A percentile compares a stretch with the other conserved stretches of the same genome.
These are phyloP conservation scores for Penicillium sp. DNA, from an alignment of 2,329 filamentous ascomycete species.

Conservation along the genomic window DNA sequence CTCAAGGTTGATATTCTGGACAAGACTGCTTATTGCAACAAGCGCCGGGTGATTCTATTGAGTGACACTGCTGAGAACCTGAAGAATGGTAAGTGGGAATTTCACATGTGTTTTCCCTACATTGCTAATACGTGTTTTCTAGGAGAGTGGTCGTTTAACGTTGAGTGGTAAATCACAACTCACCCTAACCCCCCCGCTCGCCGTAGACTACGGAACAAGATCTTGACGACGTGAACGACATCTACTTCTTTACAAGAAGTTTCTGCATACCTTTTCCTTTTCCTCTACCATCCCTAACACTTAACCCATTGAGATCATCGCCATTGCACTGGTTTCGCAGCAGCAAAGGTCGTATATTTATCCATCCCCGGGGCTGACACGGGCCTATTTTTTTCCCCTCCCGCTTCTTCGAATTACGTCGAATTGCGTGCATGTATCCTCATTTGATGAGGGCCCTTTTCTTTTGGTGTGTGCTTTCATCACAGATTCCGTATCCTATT, in stretches of 20 bases:
- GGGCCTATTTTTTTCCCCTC: background rate
- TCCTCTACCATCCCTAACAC: background rate
- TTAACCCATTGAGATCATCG: background rate
- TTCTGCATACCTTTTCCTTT: background rate
- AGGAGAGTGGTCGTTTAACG: constrained; percentile 49
- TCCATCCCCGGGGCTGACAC: background rate
- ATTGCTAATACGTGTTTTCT: background rate
- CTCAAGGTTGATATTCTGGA: constrained; percentile 98
- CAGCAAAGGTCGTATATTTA: background rate
- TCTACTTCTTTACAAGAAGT: background rate
- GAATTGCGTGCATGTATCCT: background rate
- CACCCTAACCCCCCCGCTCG: background rate
- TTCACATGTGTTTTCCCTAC: background rate
- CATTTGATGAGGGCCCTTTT: background rate
- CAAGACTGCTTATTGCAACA: constrained; percentile 96
- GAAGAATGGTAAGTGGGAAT: constrained; percentile 65
- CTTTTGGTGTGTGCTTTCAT: background rate
- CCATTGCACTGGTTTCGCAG: background rate
- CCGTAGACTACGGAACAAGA: constrained; percentile 3
- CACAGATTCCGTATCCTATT: background rate
- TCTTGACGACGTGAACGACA: constrained; percentile 27
- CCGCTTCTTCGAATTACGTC: background rate
- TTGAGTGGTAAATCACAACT: constrained; percentile 35
- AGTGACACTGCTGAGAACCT: constrained; percentile 92
- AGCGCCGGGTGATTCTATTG: constrained; percentile 81